phyloP scores from a whole-genome alignment of 768 basidiomycete species.

The Ramaria rubella region DNA sequence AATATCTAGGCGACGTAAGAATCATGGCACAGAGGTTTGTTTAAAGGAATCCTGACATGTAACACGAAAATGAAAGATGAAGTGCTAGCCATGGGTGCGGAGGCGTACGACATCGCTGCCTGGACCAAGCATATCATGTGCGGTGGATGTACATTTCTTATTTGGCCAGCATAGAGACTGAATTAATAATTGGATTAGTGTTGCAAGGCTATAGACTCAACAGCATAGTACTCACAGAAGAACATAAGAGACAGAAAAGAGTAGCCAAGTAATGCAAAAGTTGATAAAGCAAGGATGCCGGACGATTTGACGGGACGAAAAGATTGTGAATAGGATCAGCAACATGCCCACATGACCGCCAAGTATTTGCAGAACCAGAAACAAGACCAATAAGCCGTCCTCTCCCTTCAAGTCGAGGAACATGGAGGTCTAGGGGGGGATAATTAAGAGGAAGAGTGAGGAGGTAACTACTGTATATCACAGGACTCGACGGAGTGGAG shows the following conservation, averaged over 20 bases:
- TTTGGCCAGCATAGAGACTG: neutral
- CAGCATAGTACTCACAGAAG: neutral
- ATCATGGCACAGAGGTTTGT: neutral
- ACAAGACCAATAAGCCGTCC: neutral
- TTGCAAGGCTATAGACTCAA: neutral
- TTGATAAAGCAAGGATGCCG: conserved; percentile 3
- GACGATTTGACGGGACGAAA: neutral
- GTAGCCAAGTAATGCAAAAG: neutral
- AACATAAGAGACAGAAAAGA: neutral
- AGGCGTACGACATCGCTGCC: neutral
- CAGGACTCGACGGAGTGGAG: neutral
- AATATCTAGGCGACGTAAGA: neutral
- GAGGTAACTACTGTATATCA: neutral
- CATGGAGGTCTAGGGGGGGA: neutral
- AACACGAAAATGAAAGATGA: conserved; percentile 1
- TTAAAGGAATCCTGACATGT: neutral
- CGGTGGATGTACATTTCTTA: neutral
- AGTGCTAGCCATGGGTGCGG: neutral
- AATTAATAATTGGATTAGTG: neutral
- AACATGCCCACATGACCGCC: conserved; percentile 1
- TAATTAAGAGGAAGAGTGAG: neutral
- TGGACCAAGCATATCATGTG: neutral
- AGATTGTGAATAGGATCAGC: neutral
- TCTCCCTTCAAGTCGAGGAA: neutral
- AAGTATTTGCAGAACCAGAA: neutral